These are phyloP conservation scores for Cyclostephanos tholiformis DNA, from an alignment of 108 stramenopile species.

Conservation along the genomic window DNA sequence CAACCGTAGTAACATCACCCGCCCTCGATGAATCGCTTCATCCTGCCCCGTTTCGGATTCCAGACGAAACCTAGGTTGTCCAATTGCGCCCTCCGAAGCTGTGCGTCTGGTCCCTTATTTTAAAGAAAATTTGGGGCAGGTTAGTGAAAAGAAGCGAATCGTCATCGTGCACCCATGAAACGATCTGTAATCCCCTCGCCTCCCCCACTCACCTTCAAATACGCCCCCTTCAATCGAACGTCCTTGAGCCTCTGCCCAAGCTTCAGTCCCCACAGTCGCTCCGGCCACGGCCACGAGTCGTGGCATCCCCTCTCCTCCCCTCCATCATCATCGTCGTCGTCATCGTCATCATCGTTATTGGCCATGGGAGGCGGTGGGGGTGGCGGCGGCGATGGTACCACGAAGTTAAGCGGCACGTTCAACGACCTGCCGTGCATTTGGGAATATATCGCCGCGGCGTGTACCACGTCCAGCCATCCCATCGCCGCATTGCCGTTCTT, in stretches of 20 bases:
- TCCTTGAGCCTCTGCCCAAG: slow-evolving; percentile 80
- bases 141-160: no score
- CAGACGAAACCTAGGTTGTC: slow-evolving; percentile 82
- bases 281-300: slow-evolving; percentile 79
- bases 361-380: slow-evolving; percentile 1
- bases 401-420: slow-evolving; percentile 71
- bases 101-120: slow-evolving; percentile 53
- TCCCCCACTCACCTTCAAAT: slow-evolving; percentile 41
- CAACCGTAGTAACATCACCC: no score
- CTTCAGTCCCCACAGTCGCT: slow-evolving; percentile 72
- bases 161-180: no score
- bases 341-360: no score
- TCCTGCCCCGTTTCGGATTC: slow-evolving; percentile 66
- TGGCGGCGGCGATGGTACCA: slow-evolving; percentile 67
- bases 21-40: slow-evolving; percentile 19
- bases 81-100: slow-evolving; percentile 62
- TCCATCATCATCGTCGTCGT: background rate
- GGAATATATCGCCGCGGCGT: slow-evolving; percentile 87
- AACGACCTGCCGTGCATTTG: slow-evolving; percentile 67
- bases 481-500: slow-evolving; percentile 69
- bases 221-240: slow-evolving; percentile 74
- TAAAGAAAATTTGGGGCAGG: no score
- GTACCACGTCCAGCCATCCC: slow-evolving; percentile 81
- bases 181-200: background rate
- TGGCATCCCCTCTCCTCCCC: slow-evolving; percentile 2